Evolutionary conservation across 352 stramenopile genomes (phyloP), one percentile per base, ranked within the genome.

Genomic region (Phytophthora idaei): DNA sequence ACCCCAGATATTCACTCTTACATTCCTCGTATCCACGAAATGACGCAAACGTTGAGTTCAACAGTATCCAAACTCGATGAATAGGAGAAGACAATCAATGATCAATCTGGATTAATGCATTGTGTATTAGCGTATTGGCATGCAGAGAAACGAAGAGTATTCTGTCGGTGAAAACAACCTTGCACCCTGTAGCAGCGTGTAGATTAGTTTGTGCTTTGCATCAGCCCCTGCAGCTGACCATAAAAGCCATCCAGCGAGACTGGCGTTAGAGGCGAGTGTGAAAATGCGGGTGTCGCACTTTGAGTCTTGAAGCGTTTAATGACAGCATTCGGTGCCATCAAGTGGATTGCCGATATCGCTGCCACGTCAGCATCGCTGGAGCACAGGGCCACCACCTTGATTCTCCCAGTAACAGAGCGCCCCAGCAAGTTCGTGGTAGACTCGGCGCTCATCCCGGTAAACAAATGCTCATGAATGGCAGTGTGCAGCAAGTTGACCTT

Each of bases 401-500:
- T 47, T 41, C 67, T 37, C n/a, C 71, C 63, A 14, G 60, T 34
- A 10, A 27, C 27, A 7, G 34, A 44, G 0, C 41, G 44, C 12
- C 49, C 37, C 1, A 77, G 60, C 46, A 67, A 25, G 2, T 34
- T 31, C 5, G 9, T 39, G 10, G 56, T 25, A 27, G 52, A 32
- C 7, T 58, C 47, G 8, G 15, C 15, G 7, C 27, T 61, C 1
- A 50, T 41, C 3, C 55, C 34, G 5, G 57, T 41, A 42, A 70
- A 67, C 25, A 83, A 36, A 0, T 54, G 45, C 47, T 89, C 80
- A n/a, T 64, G 57, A 25, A 81, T 80, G 46, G 77, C 67, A 1
- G 72, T 83, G 56, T 80, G 75, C 5, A 86, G 63, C 39, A 79
- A 57, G 39, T 84, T 83, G 31, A 69, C 66, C 44, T 85, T 85